Percentiles rank a stretch among this genome's conserved stretches.
These are phyloP conservation scores for Evernia prunastri DNA, from an alignment of 495 filamentous ascomycete species.

Conservation along the genomic window DNA sequence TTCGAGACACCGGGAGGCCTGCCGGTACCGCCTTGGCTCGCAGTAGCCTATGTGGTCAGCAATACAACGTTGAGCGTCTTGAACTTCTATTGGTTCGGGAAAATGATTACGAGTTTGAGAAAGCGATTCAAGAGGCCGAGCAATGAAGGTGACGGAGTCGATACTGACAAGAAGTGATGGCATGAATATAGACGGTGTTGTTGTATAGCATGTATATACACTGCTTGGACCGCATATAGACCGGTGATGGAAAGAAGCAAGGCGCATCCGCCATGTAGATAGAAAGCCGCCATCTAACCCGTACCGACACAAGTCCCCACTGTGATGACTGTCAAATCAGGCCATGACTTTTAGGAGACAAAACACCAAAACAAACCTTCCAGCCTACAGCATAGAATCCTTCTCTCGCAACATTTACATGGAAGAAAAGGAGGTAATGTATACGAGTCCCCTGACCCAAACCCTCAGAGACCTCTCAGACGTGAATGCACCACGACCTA, in stretches of 20 bases:
- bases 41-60: conserved; percentile 61
- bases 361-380: background rate
- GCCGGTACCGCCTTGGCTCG: conserved; percentile 68
- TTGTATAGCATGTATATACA: background rate
- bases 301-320: background rate
- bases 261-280: background rate
- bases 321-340: background rate
- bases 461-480: too few relatives aligned
- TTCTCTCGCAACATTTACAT: too few relatives aligned
- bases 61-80: conserved; percentile 76
- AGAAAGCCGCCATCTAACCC: background rate
- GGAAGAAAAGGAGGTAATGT: too few relatives aligned
- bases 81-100: conserved; percentile 94
- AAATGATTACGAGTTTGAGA: conserved; percentile 85
- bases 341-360: too few relatives aligned
- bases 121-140: conserved; percentile 64
- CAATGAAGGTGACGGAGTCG: conserved; percentile 4
- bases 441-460: too few relatives aligned
- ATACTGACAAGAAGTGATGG: background rate
- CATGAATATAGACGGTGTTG: background rate
- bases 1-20: conserved; percentile 39
- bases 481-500: too few relatives aligned
- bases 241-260: background rate
- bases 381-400: too few relatives aligned
- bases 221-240: background rate